These are phyloP conservation scores for Fusarium temperatum DNA, from an alignment of 2,329 filamentous ascomycete genomes.

Conservation along the genomic window DNA sequence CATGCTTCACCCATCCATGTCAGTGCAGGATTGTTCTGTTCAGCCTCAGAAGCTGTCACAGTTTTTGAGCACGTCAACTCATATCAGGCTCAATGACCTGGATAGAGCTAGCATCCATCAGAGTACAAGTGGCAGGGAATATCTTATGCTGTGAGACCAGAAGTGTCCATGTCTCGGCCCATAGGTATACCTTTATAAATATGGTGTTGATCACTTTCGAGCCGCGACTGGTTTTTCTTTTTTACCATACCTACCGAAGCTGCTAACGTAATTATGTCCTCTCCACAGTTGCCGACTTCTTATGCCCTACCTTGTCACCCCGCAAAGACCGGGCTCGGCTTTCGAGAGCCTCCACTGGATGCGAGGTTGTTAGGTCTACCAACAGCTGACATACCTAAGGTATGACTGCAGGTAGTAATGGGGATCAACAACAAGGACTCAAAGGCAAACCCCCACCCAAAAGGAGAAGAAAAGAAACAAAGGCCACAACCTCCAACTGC, in stretches of 20 bases:
- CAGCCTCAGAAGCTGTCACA: conserved; percentile 23
- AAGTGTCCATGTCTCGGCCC: background rate
- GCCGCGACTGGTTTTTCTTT: background rate
- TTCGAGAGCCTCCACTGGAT: background rate
- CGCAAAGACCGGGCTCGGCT: conserved; percentile 11
- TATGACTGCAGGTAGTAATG: background rate
- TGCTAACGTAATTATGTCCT: background rate
- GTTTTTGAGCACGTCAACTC: background rate
- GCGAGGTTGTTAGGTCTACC: background rate
- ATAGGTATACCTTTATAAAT: background rate
- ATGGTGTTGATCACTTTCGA: background rate
- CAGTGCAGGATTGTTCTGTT: conserved; percentile 4
- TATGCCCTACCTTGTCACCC: conserved; percentile 11
- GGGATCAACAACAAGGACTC: background rate
- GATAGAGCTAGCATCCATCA: background rate
- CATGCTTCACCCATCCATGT: conserved; percentile 9
- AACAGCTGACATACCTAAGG: background rate
- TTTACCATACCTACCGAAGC: background rate
- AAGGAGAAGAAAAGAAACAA: background rate
- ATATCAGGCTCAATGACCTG: background rate
- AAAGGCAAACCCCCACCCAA: background rate
- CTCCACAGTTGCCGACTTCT: conserved; percentile 2
- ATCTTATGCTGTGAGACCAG: background rate
- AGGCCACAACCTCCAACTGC: background rate
- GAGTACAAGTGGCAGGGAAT: background rate